Evolutionary conservation across 2,329 filamentous ascomycete genomes (phyloP), one percentile per base, ranked within the genome.

Genomic region (Byssothecium circinans): DNA sequence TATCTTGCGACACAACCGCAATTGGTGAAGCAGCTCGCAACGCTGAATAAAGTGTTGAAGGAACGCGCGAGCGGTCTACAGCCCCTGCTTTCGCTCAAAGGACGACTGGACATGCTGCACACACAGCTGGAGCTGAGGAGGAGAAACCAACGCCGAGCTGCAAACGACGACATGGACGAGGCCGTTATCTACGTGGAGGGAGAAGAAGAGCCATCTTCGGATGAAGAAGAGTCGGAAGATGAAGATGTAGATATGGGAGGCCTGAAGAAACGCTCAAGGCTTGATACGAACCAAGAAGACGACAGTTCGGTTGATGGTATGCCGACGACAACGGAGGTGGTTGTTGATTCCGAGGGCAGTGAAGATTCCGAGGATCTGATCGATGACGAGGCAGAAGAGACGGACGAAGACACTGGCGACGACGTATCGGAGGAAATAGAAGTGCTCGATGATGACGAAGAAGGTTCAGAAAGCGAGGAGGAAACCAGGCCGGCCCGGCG

Each of bases 61-160:
- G 89, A 95, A 74, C 85, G 94, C 34, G 87, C 91, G 27, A 86
- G 85, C 54, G 91, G 89, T 14, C 78, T 97, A 19, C 85, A 88
- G 52, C 89, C 88, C 56, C 77, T 99, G 37, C 78, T 99, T 29
- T 83, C 91, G 17, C 80, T 99, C 50, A 96, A 96, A 76, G 94
- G 94, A 19, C 96, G 96, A 73, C 80, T 99, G 25, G 92, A 97
- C 67, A 89, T 99, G 83, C 80, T 97, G 40, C 88, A 94, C 62
- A 86, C 89, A 6, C 94, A 99, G 74, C 86, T 97, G 70, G 84
- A 89, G 61, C 75, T 96, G 60, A 81, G 94, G 41, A 84, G 83
- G 61, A 82, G 81, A 52, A 83, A 91, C 72, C 83, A 87, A 62
- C 79, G 74, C 40, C 75, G 76, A 38, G 74, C 77, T 32, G 77